Conservation (phyloP, 306 rosid species). For the Inga laurina region DNA sequence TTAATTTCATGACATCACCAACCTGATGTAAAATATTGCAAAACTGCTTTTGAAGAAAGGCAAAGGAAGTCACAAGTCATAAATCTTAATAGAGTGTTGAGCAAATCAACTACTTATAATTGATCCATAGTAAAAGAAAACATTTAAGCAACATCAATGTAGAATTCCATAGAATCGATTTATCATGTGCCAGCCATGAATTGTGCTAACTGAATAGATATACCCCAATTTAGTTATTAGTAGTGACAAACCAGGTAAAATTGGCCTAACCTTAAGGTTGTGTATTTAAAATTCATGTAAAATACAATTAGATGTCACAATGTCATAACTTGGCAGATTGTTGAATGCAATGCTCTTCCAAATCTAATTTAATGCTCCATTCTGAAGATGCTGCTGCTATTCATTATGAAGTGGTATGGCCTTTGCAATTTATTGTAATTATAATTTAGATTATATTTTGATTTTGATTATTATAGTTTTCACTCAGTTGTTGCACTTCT, state of each 20-base stretch:
- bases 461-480: slow-evolving; percentile 1
- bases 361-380: slow-evolving; percentile 92
- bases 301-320: slow-evolving; percentile 17
- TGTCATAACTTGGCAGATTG: slow-evolving; percentile 70
- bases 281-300: slow-evolving; percentile 3
- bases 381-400: slow-evolving; percentile 89
- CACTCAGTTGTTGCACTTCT: slow-evolving; percentile 21
- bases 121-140: no score
- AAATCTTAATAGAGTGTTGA: no score
- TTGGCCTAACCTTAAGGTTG: slow-evolving; percentile 24
- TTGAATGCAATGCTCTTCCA: slow-evolving; percentile 98
- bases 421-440: slow-evolving; percentile 2
- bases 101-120: no score
- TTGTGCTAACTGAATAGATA: no score
- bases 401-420: slow-evolving; percentile 94
- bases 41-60: no score
- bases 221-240: no score
- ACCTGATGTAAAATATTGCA: no score
- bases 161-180: no score
- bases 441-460: neutral
- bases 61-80: no score
- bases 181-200: no score
- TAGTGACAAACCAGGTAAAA: slow-evolving; percentile 63
- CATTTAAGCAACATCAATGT: no score
- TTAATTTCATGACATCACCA: no score